Conservation (phyloP, 1,284 basidiomycete genomes). For the Ceratobasidium sp. region DNA sequence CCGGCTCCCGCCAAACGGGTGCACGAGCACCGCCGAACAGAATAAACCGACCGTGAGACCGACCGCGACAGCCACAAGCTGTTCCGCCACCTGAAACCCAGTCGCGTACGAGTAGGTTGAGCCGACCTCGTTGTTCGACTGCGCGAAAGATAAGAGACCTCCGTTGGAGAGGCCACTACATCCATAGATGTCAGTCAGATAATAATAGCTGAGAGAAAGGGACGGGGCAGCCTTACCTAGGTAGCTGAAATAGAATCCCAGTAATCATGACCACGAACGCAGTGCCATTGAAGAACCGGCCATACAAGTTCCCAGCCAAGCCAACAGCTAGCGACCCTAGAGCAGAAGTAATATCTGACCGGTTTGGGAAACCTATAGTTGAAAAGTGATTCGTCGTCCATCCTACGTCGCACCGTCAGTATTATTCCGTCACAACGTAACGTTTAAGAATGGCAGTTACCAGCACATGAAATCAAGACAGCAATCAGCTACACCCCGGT, state of each 20-base stretch:
- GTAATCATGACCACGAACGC: constrained; percentile 82
- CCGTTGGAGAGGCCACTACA: constrained; percentile 89
- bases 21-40: constrained; percentile 61
- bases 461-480: constrained; percentile 57
- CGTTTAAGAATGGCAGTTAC: background rate
- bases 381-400: constrained; percentile 86
- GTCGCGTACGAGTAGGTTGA: constrained; percentile 70
- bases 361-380: constrained; percentile 72
- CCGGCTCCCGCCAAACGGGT: constrained; percentile 62
- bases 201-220: constrained; percentile 6
- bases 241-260: constrained; percentile 35
- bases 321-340: constrained; percentile 88
- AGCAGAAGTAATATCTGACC: constrained; percentile 80
- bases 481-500: constrained; percentile 57
- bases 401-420: constrained; percentile 78
- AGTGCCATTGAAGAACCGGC: constrained; percentile 82
- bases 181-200: constrained; percentile 63
- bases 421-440: constrained; percentile 51
- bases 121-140: constrained; percentile 62
- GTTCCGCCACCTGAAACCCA: constrained; percentile 76
- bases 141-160: constrained; percentile 83
- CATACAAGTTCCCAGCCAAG: constrained; percentile 85
- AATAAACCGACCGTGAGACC: constrained; percentile 81
- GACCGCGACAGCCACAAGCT: constrained; percentile 73
- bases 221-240: constrained; percentile 6